Conservation (phyloP, 257 asterid genomes). For the Solanum stenotomum region DNA sequence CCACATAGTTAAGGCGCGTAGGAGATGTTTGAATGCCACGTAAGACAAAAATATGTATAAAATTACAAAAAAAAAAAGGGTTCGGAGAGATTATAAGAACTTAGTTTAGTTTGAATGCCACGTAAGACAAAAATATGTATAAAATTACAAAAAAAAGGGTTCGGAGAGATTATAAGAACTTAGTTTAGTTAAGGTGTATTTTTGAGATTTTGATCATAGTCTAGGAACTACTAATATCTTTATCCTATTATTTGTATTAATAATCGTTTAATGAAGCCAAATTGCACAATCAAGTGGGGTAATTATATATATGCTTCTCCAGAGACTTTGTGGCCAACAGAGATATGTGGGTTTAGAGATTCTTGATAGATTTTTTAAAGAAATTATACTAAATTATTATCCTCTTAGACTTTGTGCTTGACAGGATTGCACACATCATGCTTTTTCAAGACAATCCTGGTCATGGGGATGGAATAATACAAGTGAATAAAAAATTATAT, state of each 20-base stretch:
- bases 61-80: no score
- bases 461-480: background rate
- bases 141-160: no score
- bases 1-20: rapidly evolving
- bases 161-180: no score
- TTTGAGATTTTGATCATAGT: no score
- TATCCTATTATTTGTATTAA: background rate
- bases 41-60: no score
- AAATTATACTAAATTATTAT: background rate
- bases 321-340: background rate
- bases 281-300: background rate
- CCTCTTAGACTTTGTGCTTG: background rate
- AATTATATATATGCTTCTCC: background rate
- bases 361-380: background rate
- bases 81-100: no score
- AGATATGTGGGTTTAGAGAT: background rate
- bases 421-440: background rate
- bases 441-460: background rate
- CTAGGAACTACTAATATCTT: no score
- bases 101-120: no score
- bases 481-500: background rate
- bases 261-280: background rate
- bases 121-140: no score
- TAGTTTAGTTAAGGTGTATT: no score
- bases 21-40: no score